Evolutionary conservation across 2,329 filamentous ascomycete species (phyloP), one percentile per base, ranked within the genome.

Genomic region (Zymoseptoria ardabiliae): DNA sequence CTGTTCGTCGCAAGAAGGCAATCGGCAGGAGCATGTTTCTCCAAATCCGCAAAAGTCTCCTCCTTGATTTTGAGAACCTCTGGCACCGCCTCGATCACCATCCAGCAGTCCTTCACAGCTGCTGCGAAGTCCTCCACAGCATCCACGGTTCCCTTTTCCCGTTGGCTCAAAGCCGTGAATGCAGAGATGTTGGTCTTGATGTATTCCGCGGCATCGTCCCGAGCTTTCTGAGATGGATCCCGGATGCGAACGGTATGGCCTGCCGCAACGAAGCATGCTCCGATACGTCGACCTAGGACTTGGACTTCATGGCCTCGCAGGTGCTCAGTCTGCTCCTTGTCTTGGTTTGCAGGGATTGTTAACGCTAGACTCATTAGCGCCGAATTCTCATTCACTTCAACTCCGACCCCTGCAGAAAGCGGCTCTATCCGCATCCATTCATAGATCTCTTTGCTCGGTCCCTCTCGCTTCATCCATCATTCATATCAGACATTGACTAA

Each of bases 1-100:
- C 77, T 80, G 56, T 83, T 84, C 13, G 75, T 78, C 0, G 74
- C 77, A 0, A 84, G 66, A 19, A 84, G 78, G 51, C 76, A 76
- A 56, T 84, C 81, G 0, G 60, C 22, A 0, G 76, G 75, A 0
- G 78, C 73, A 7, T 72, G 48, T 6, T 63, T 63, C n/a, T 80
- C 79, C 8, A 83, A 70, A 3, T 79, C 72, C 2, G 71, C 77
- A 59, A 82, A 79, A 0, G 76, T 78, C 11, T 72, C 71, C 13
- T 78, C 76, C 69, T 83, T 84, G 30, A 81, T 64, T 6, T 73
- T 65, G 9, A 81, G 71, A 57, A 74, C 77, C 65, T 82, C 82
- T 0, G 80, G 81, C 0, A 83, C 76, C 13, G 76, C 79, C 67
- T 82, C 81, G 59, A 82, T 75, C n/a, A 82, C 77, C 5, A 82